Evolutionary conservation across 345 rosid species (phyloP).

Genomic region (Ceriops tagal): DNA sequence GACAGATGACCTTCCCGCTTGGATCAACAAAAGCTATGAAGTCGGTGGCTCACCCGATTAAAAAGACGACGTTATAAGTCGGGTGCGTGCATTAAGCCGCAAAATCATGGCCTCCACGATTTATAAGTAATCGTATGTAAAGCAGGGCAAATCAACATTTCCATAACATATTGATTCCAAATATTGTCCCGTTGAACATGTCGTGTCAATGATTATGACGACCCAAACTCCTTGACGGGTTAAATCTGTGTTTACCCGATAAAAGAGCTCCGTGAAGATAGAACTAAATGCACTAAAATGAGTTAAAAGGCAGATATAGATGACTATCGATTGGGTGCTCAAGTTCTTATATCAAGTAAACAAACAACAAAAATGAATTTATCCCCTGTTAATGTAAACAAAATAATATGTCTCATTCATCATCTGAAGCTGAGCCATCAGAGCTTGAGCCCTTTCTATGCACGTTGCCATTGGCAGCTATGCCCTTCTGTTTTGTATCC

Average conservation of each 20-base stretch:
- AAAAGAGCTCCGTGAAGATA: neutral
- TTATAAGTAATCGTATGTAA: too few species aligned
- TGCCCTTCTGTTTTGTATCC: slow-evolving; percentile 57
- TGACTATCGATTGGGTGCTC: neutral
- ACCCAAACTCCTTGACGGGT: neutral
- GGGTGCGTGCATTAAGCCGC: too few species aligned
- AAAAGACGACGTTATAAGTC: too few species aligned
- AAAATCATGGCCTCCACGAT: too few species aligned
- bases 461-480: slow-evolving; percentile 48
- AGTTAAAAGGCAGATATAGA: neutral
- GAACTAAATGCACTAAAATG: neutral
- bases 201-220: too few species aligned
- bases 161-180: neutral
- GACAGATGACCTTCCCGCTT: too few species aligned
- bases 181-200: neutral
- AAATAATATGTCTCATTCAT: slow-evolving; percentile 43
- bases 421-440: slow-evolving; percentile 69
- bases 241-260: neutral
- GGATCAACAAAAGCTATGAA: too few species aligned
- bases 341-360: slow-evolving; percentile 4
- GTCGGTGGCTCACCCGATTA: too few species aligned
- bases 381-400: slow-evolving; percentile 15
- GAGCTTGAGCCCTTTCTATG: slow-evolving; percentile 53
- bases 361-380: neutral
- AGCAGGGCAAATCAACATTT: too few species aligned